Evolutionary conservation across 306 rosid genomes (phyloP), one percentile per base, ranked within the genome.

Genomic region (Vicia faba): DNA sequence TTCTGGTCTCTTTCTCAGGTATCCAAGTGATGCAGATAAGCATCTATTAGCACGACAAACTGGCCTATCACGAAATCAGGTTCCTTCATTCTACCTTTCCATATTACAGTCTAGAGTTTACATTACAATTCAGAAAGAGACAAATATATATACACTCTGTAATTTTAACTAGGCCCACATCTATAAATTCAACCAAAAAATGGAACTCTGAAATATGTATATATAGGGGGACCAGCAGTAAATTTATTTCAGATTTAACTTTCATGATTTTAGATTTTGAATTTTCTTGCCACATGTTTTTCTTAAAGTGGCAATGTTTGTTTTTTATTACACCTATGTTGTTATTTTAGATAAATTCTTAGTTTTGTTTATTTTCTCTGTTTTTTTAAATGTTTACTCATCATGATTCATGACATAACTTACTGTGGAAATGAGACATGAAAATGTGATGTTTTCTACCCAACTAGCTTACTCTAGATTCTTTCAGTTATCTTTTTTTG

Each of bases 11-110:
- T 87, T 83, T 87, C 89, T 80, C 96, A 90, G 96, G 95, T 90
- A 90, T 40, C 96, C 96, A 77, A 90, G 96, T 83, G 96, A 90
- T 73, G 96, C 96, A 66, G 96, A 90, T 90, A 90, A 90, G 84
- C 96, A 87, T 73, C 89, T 90, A 74, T 85, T 90, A 79, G 91
- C 96, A 25, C 70, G 96, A 64, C 96, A 90, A 91, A 90, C 96
- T 74, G 95, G 96, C 16, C 81, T 90, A 59, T 90, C 96, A 49
- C 75, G 96, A 88, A 90, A 90, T 79, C 96, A 90, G 96, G 96
- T 90, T 79, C 68, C 28, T 72, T 79, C 53, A 40, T 23, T 46
- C 74, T 14, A 41, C 14, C 81, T 75, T 69, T 70, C 50, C 20
- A 36, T 67, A 38, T 19, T 44, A 53, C 70, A 59, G 11, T 44